Conservation (phyloP, 192 early-diverging fungal genomes). For the Coemansia sp. region DNA sequence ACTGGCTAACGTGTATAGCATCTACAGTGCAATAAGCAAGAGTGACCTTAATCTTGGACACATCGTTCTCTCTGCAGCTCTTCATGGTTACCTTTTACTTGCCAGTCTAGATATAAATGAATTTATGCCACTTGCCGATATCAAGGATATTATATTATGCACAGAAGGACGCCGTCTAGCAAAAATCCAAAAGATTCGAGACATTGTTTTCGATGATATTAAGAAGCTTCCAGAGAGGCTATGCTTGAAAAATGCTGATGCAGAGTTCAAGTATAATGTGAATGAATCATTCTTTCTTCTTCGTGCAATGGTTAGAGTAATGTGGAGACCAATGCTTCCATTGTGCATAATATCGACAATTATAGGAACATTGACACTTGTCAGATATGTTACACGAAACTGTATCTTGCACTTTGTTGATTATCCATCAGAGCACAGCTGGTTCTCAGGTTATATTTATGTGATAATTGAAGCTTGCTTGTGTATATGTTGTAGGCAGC, state of each 20-base stretch:
- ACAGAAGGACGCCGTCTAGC: not conserved
- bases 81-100: not conserved
- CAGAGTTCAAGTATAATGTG: not conserved
- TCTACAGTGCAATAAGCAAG: not conserved
- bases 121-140: not conserved
- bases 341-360: constrained; percentile 6
- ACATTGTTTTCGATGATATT: not conserved
- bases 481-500: too few species aligned
- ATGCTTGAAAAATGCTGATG: not conserved
- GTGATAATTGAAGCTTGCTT: too few species aligned
- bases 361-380: too few species aligned
- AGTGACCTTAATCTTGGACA: not conserved
- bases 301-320: constrained; percentile 28
- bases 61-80: not conserved
- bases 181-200: not conserved
- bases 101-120: not conserved
- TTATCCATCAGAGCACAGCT: too few species aligned
- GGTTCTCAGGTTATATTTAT: too few species aligned
- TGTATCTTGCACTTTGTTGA: too few species aligned
- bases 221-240: not conserved
- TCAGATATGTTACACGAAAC: too few species aligned
- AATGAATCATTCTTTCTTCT: constrained; percentile 2
- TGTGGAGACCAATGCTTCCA: constrained; percentile 40
- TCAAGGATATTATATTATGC: not conserved
- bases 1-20: not conserved